These are phyloP conservation scores for Pseudogymnoascus destructans DNA, from an alignment of 2,329 filamentous ascomycete genomes.

Conservation along the genomic window DNA sequence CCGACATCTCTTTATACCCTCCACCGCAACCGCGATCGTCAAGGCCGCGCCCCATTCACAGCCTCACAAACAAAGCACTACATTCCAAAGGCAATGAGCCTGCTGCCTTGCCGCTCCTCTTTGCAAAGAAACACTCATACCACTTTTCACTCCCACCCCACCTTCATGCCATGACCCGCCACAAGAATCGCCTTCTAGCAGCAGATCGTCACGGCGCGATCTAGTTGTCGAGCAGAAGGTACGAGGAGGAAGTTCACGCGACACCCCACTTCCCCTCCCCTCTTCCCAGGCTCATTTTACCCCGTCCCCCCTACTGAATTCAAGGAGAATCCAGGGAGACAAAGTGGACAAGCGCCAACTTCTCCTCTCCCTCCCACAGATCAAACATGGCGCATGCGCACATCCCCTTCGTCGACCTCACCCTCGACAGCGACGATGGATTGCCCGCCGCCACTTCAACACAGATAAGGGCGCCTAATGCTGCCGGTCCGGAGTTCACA, in stretches of 20 bases:
- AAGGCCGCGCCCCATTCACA: not conserved
- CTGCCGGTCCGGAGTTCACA: not conserved
- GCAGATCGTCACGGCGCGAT: not conserved
- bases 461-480: not conserved
- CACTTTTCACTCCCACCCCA: not conserved
- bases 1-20: not conserved
- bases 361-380: not conserved
- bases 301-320: not conserved
- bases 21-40: not conserved
- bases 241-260: not conserved
- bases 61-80: not conserved
- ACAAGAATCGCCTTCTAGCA: not conserved
- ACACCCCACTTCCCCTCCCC: not conserved
- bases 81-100: not conserved
- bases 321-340: not conserved
- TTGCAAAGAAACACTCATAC: not conserved
- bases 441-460: not conserved
- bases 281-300: not conserved
- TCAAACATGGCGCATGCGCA: not conserved
- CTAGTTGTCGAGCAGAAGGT: not conserved
- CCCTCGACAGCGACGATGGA: not conserved
- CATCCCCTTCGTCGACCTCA: not conserved
- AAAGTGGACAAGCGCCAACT: not conserved
- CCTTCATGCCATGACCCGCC: not conserved
- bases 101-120: not conserved